Base-by-base conservation (phyloP, 1,284 basidiomycete genomes). In the Heterobasidion parviporum region DNA sequence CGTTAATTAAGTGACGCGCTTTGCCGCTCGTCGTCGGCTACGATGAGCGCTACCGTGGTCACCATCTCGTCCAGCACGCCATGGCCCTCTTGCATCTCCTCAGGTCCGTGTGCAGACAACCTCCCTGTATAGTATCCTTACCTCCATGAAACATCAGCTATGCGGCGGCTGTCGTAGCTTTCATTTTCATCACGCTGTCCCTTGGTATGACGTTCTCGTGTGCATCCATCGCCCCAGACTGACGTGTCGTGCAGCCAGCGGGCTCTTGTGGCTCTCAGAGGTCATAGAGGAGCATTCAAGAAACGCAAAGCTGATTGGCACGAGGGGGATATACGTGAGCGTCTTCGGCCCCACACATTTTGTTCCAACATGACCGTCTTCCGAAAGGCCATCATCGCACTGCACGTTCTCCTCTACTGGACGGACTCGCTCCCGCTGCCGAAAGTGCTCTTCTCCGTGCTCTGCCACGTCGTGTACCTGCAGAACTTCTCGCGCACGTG, bases 241-340 rank as follows among this genome's bases (percentile, higher is more conserved):
- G 49, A 50, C 16, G 49, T 57, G 44, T 53, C 43, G 18, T 57
- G 26, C 44, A 95, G 94, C 94, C 53, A 95, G 91, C 68, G 94
- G 94, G 8, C 75, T 98, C 52, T 74, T 98, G 57, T 95, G 94
- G 79, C 75, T 97, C 34, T 94, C 94, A 2, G 94, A 98, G 70
- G 72, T 97, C 50, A 96, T 97, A 61, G 94, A 98, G 69, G 94
- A 98, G 68, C 87, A 96, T 70, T 87, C 92, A 12, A 81, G 82
- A 48, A 65, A 79, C 53, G 89, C 94, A 8, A 96, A 96, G 71
- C 63, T 72, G 1, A 67, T 93, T 18, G 94, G 94, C 1, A 85
- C 90, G 68, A 77, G 89, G 59, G 81, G 84, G 14, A 90, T 92
- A 63, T 95, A 94, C 71, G 94, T 95, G 67, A 64, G 91, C 80